Percentiles rank a stretch among this genome's conserved stretches.
phyloP scores from a whole-genome alignment of 202 grass and related monocot species.

The Cymbopogon flexuosus region DNA sequence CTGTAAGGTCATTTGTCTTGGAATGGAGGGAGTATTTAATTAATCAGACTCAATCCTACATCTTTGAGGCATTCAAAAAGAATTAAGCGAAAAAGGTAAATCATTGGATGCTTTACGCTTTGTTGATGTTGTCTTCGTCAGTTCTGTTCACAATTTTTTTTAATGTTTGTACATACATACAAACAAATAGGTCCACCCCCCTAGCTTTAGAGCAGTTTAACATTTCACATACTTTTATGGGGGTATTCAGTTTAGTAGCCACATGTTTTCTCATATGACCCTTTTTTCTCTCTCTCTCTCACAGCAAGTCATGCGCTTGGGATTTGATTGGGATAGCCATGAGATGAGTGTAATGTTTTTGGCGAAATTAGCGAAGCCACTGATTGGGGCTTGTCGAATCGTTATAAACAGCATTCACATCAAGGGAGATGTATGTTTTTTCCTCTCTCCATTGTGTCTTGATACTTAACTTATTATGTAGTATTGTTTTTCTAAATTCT shows the following conservation, averaged over 20 bases:
- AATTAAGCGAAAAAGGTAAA: background rate
- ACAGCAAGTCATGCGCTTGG: slow-evolving; percentile 85
- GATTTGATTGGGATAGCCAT: slow-evolving; percentile 87
- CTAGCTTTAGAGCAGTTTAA: background rate
- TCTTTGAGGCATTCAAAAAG: background rate
- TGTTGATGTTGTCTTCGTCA: background rate
- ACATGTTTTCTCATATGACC: slow-evolving; percentile 14
- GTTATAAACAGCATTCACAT: slow-evolving; percentile 92
- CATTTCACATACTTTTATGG: slow-evolving; percentile 8
- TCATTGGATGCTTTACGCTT: slow-evolving; percentile 2
- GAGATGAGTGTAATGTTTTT: slow-evolving; percentile 97
- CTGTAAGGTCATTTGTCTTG: too few relatives aligned
- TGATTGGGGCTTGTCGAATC: slow-evolving; percentile 71
- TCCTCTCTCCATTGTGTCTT: slow-evolving; percentile 22
- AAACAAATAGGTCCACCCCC: background rate
- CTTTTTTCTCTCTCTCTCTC: background rate
- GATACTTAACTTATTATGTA: slow-evolving; percentile 20
- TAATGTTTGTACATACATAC: background rate
- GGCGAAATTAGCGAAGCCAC: slow-evolving; percentile 74
- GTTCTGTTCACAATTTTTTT: slow-evolving; percentile 16
- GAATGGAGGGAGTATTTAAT: too few relatives aligned
- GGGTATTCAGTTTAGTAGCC: background rate
- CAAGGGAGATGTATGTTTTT: slow-evolving; percentile 81
- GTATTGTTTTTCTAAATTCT: background rate
- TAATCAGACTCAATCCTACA: background rate